Evolutionary conservation across 495 filamentous ascomycete species (phyloP), one percentile per base, ranked within the genome.

Genomic region (Symbiotaphrina buchneri): DNA sequence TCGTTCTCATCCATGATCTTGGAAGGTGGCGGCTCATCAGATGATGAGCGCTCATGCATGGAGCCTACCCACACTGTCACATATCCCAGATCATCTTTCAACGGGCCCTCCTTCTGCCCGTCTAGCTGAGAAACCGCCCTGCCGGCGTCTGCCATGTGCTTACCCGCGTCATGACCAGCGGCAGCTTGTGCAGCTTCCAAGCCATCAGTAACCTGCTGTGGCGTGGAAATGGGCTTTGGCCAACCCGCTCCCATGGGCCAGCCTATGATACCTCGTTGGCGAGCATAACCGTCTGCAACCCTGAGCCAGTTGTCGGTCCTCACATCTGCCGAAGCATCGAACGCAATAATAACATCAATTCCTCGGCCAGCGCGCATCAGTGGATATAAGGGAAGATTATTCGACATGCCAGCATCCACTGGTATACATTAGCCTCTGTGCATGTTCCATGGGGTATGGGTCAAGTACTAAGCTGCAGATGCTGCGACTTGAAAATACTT

Each of bases 61-160:
- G 68, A 77, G 24, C 87, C 87, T 3, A 92, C 77, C 87, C 87
- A 97, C 36, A 97, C 63, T 20, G 81, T 94, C 54, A 87, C 95
- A 56, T 85, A 91, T 16, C 71, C 68, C 0, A 94, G 57, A 21
- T 80, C 73, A 11, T 52, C 39, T 7, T 43, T 45, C n/a, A 47
- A 39, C 28, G 49, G 33, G 23, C 45, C 39, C 25, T 48, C 41
- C 19, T 37, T 17, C 23, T 49, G 34, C 16, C 63, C 52, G 36
- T 52, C 50, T 43, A n/a, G n/a, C n/a, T n/a, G n/a, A n/a, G n/a
- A n/a, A n/a, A n/a, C n/a, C n/a, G n/a, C n/a, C n/a, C n/a, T n/a
- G n/a, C 71, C 60, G 6, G 75, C 76, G 18, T 67, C 53, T 28
- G 59, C 49, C 10, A 91, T 44, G 41, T 77, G 80, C 17, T 55